Percentiles rank a stretch among this genome's conserved stretches.
Conservation (phyloP, 345 rosid species). For the Citrus australasica region DNA sequence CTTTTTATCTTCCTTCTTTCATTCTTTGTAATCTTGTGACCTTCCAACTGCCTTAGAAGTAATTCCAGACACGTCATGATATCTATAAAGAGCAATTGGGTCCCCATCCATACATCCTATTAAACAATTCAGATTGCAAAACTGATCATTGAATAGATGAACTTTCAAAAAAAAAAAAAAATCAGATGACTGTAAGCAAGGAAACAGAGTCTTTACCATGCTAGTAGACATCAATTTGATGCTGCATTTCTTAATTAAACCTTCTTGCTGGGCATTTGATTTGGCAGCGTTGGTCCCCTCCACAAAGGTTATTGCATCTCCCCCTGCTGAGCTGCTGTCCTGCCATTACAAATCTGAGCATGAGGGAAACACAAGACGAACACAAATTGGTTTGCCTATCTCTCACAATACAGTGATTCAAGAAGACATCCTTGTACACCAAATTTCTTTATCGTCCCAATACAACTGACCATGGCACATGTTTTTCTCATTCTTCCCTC, state of each 20-base stretch:
- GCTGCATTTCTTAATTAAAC: conserved; percentile 41
- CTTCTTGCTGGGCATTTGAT: conserved; percentile 16
- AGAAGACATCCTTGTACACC: not conserved
- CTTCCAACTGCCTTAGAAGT: conserved; percentile 39
- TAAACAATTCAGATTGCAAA: not conserved
- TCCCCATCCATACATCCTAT: conserved; percentile 59
- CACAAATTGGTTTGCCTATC: not conserved
- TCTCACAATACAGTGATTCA: not conserved
- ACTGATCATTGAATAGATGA: not conserved
- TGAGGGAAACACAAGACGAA: not conserved
- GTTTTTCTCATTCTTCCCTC: not conserved
- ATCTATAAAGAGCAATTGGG: conserved; percentile 53
- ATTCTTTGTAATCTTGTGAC: conserved; percentile 36
- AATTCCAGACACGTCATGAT: conserved; percentile 36
- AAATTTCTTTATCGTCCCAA: not conserved
- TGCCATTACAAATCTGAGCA: conserved; percentile 10
- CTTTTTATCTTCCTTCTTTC: conserved; percentile 43
- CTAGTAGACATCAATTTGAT: conserved; percentile 32
- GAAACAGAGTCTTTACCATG: conserved; percentile 26
- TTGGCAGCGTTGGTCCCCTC: conserved; percentile 13
- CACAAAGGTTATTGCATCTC: conserved; percentile 8
- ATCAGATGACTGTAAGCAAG: conserved; percentile 5
- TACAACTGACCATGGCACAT: not conserved
- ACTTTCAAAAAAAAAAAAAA: not conserved
- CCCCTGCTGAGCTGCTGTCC: conserved; percentile 14